Base-by-base conservation (phyloP, 176 grass and related monocot species). In the Carex pumila region DNA sequence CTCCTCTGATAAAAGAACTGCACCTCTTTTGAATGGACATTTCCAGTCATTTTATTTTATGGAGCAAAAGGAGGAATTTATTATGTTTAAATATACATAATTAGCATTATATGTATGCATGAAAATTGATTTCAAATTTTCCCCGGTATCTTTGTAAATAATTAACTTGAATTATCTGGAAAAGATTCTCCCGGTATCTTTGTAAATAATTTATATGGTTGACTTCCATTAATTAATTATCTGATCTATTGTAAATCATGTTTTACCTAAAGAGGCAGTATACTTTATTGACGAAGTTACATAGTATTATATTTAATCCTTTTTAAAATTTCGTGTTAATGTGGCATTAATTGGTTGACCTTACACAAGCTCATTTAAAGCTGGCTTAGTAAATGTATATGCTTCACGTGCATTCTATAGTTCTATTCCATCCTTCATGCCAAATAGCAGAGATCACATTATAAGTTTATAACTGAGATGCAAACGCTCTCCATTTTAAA, bases 361-460 rank as follows among this genome's bases (percentile, higher is more conserved):
- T 61, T 65, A 45, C n/a, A 2, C 47, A 11, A 10, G 47, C 36
- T 30, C 58, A 74, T 74, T 75, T 31, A 54, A 75, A 53, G 71
- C 47, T 75, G n/a, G 13, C 12, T 53, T 52, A 54, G 47, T 75
- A 75, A 75, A 75, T 43, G 22, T 19, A 12, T 34, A 29, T 59
- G 14, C 59, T 81, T 81, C 79, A 65, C 79, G 59, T 65, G 79
- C 31, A 32, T 65, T 62, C 58, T 60, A 45, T 45, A 45, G 6
- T 45, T 45, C 41, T 49, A 64, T 81, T 81, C 36, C 17, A 81
- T 63, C 39, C 18, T 73, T 81, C 79, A 81, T 65, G 32, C 79
- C 11, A 81, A 21, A 45, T 81, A 65, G 15, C 53, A 79, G 31
- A 79, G 5, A 79, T 79, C 57, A 18, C 71, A 81, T 0, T 25